Percentiles rank a stretch among this genome's conserved stretches.
Evolutionary conservation across 352 stramenopile genomes (phyloP).

Genomic region (Phytophthora ohioensis): DNA sequence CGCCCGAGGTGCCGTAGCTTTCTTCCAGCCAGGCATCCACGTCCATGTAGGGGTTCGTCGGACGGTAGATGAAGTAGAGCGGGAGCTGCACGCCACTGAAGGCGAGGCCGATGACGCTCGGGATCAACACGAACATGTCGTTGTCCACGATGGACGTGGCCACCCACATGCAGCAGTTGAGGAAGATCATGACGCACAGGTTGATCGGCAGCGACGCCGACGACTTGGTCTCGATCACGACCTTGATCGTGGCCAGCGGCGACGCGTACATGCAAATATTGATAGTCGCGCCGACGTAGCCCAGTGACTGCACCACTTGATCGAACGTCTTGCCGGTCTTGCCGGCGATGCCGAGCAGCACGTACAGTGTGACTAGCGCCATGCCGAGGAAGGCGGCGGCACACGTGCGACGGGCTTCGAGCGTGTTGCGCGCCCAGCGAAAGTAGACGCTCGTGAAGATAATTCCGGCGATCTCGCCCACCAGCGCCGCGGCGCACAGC

Average conservation of each 20-base stretch:
- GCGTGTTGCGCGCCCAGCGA: slow-evolving; percentile 23
- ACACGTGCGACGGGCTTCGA: slow-evolving; percentile 28
- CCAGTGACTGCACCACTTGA: slow-evolving; percentile 34
- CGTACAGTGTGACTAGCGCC: slow-evolving; percentile 41
- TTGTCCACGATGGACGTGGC: slow-evolving; percentile 52
- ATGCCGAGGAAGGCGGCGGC: slow-evolving; percentile 19
- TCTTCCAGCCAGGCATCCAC: slow-evolving; percentile 31
- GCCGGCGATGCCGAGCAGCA: slow-evolving; percentile 42
- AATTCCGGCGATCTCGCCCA: slow-evolving; percentile 25
- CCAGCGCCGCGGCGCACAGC: slow-evolving; percentile 29
- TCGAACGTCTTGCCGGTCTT: slow-evolving; percentile 40
- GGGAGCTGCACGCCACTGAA: slow-evolving; percentile 57
- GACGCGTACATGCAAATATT: slow-evolving; percentile 67
- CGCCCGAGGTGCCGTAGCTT: slow-evolving; percentile 21
- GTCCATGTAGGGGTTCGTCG: slow-evolving; percentile 24
- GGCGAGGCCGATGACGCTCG: slow-evolving; percentile 49
- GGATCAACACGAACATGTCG: slow-evolving; percentile 58
- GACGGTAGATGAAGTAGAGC: slow-evolving; percentile 64
- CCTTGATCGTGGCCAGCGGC: slow-evolving; percentile 57
- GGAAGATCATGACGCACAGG: slow-evolving; percentile 53
- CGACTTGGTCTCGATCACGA: slow-evolving; percentile 63
- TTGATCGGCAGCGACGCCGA: slow-evolving; percentile 61
- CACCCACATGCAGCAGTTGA: slow-evolving; percentile 71
- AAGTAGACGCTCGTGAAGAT: slow-evolving; percentile 44
- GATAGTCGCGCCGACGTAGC: slow-evolving; percentile 52